Percentiles rank a stretch among this genome's conserved stretches.
These are phyloP conservation scores for Candida sanyiensis DNA, from an alignment of 805 yeast species.

Conservation along the genomic window DNA sequence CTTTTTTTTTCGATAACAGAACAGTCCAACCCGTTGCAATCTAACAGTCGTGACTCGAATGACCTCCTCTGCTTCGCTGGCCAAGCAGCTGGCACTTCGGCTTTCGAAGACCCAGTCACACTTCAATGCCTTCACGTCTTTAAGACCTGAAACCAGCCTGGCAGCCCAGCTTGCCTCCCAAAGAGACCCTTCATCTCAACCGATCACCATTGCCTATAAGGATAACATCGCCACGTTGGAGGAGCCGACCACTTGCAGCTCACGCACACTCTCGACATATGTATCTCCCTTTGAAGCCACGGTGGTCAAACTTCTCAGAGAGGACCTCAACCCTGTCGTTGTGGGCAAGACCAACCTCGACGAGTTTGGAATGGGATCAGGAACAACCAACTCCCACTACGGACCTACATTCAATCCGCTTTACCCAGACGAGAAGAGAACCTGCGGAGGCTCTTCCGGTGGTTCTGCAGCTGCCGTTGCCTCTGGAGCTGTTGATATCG, in stretches of 20 bases:
- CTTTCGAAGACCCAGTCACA: constrained; percentile 23
- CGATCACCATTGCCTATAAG: constrained; percentile 47
- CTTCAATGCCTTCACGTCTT: constrained; percentile 39
- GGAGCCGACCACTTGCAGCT: constrained; percentile 75
- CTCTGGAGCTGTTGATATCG: constrained; percentile 58
- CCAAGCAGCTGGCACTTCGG: constrained; percentile 1
- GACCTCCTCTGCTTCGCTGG: constrained; percentile 3
- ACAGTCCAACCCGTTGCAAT: no score
- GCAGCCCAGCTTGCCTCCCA: not conserved
- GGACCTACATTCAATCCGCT: constrained; percentile 58
- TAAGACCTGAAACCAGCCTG: constrained; percentile 21
- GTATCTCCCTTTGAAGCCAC: constrained; percentile 81
- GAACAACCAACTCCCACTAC: constrained; percentile 47
- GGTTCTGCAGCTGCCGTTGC: constrained; percentile 95
- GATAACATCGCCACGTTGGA: constrained; percentile 72
- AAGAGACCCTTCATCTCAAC: not conserved
- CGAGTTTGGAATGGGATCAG: constrained; percentile 96
- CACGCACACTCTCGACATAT: constrained; percentile 54
- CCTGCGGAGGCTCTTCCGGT: constrained; percentile 92
- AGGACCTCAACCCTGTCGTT: constrained; percentile 43
- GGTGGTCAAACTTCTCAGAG: constrained; percentile 45
- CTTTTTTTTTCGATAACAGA: no score
- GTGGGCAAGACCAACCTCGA: constrained; percentile 89
- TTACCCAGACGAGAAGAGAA: constrained; percentile 32
- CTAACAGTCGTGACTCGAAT: no score